Evolutionary conservation across 352 stramenopile genomes (phyloP).

Genomic region (Globisporangium emineosum): DNA sequence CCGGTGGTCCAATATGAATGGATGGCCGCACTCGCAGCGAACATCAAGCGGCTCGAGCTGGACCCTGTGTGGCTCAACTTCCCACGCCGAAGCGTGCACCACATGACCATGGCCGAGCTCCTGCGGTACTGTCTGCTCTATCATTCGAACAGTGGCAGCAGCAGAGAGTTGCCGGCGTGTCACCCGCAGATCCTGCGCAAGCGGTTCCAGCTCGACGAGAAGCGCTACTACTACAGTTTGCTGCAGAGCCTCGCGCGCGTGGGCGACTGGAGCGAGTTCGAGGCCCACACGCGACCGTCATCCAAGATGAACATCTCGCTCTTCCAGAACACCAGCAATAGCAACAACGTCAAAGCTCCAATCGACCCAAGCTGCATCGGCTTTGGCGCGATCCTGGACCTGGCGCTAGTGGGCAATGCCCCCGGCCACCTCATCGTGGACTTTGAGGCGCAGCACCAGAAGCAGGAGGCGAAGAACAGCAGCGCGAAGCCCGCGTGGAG

Average conservation of each 20-base stretch:
- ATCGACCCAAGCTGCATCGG: slow-evolving; percentile 42
- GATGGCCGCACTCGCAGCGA: slow-evolving; percentile 56
- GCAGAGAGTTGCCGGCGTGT: slow-evolving; percentile 15
- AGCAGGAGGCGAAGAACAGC: slow-evolving; percentile 44
- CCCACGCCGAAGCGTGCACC: slow-evolving; percentile 44
- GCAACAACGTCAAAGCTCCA: slow-evolving; percentile 6
- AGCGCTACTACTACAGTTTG: slow-evolving; percentile 50
- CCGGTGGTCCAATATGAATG: slow-evolving; percentile 51
- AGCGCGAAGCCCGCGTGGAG: slow-evolving; percentile 31
- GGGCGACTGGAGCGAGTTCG: slow-evolving; percentile 53
- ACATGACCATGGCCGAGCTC: slow-evolving; percentile 57
- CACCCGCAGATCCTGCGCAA: slow-evolving; percentile 32
- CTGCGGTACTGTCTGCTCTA: slow-evolving; percentile 66
- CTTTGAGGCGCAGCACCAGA: slow-evolving; percentile 46
- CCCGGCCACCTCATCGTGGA: slow-evolving; percentile 39
- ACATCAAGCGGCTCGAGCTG: slow-evolving; percentile 61
- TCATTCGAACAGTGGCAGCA: slow-evolving; percentile 32
- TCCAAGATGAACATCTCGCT: slow-evolving; percentile 36
- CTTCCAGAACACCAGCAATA: slow-evolving; percentile 21
- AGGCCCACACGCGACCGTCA: slow-evolving; percentile 36
- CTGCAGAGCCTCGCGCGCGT: slow-evolving; percentile 42
- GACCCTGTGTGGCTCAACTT: slow-evolving; percentile 54
- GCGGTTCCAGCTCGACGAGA: slow-evolving; percentile 45
- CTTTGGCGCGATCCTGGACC: slow-evolving; percentile 69
- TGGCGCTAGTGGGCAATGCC: slow-evolving; percentile 43